Evolutionary conservation across 345 rosid genomes (phyloP).

Genomic region (Durio zibethinus): DNA sequence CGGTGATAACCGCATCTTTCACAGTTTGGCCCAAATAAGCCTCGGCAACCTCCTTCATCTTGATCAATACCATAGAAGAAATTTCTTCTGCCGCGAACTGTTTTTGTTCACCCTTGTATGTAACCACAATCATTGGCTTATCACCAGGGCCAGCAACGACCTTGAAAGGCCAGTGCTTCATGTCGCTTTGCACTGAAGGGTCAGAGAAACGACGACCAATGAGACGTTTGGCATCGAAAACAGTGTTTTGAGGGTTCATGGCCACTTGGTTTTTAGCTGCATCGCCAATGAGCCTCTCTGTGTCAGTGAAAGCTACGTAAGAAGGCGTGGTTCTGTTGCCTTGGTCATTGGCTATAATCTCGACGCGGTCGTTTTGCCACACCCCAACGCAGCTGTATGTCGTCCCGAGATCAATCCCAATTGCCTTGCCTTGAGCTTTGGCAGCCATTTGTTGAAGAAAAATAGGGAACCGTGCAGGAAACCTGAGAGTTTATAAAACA

Average conservation of each 20-base stretch:
- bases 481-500: no score
- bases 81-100: constrained; percentile 20
- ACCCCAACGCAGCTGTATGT: constrained; percentile 35
- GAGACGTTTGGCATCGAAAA: constrained; percentile 27
- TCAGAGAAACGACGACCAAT: constrained; percentile 28
- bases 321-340: constrained; percentile 35
- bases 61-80: constrained; percentile 11
- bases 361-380: constrained; percentile 30
- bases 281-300: constrained; percentile 60
- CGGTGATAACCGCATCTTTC: constrained; percentile 24
- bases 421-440: constrained; percentile 20
- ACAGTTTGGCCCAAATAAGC: constrained; percentile 14
- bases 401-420: constrained; percentile 37
- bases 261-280: constrained; percentile 44
- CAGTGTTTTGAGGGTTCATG: constrained; percentile 32
- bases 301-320: constrained; percentile 43
- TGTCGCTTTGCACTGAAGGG: constrained; percentile 26
- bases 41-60: constrained; percentile 21
- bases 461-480: neutral
- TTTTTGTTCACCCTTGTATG: constrained; percentile 23
- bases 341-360: constrained; percentile 32
- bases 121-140: constrained; percentile 25
- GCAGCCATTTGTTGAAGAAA: neutral
- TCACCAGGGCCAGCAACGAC: constrained; percentile 22
- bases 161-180: constrained; percentile 30